Evolutionary conservation across 345 rosid genomes (phyloP).

Genomic region (Salix udensis): DNA sequence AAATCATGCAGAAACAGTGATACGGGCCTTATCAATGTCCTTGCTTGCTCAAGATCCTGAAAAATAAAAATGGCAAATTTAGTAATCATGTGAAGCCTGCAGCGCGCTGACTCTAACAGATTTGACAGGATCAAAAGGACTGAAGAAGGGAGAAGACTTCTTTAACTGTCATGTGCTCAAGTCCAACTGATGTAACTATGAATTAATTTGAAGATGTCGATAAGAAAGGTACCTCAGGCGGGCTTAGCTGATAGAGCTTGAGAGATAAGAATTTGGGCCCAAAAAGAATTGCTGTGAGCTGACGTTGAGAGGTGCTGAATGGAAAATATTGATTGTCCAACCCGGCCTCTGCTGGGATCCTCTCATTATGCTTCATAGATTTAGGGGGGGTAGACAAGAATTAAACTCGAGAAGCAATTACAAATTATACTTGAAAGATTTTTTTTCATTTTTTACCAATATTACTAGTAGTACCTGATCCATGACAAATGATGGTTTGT

Average conservation of each 20-base stretch:
- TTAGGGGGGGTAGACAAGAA: neutral
- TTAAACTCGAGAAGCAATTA: neutral
- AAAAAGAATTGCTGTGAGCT: slow-evolving; percentile 6
- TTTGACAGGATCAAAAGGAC: too few relatives aligned
- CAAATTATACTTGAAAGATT: too few relatives aligned
- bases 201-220: too few relatives aligned
- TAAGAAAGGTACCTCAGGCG: neutral
- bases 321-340: slow-evolving; percentile 29
- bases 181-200: too few relatives aligned
- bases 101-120: too few relatives aligned
- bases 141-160: too few relatives aligned
- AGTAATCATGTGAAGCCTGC: neutral
- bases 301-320: neutral
- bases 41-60: slow-evolving; percentile 17
- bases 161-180: too few relatives aligned
- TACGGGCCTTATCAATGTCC: slow-evolving; percentile 13
- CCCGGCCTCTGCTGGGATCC: slow-evolving; percentile 6
- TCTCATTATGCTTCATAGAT: neutral
- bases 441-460: too few relatives aligned
- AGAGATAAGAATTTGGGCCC: slow-evolving; percentile 21
- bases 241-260: slow-evolving; percentile 21
- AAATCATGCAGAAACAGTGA: slow-evolving; percentile 2
- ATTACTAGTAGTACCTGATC: slow-evolving; percentile 10
- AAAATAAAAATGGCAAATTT: neutral
- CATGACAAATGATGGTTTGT: slow-evolving; percentile 6